These are phyloP conservation scores for Xerophyta viscosa DNA, from an alignment of 106 monocot species.

Conservation along the genomic window DNA sequence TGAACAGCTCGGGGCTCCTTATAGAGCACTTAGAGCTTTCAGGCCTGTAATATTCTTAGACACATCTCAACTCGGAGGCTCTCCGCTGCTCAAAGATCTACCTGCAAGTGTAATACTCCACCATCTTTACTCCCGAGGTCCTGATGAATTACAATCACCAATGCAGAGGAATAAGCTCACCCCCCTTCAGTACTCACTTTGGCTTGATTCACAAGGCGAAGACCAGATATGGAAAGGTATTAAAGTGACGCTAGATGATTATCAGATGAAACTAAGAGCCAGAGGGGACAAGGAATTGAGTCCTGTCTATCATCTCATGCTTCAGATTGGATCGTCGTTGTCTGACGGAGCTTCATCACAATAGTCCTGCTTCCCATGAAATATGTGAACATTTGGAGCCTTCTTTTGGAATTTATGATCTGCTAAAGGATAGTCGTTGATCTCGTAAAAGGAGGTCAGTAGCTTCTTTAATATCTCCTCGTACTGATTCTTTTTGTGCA, in stretches of 20 bases:
- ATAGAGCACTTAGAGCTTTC: slow-evolving; percentile 76
- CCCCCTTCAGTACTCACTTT: slow-evolving; percentile 68
- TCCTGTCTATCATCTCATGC: slow-evolving; percentile 77
- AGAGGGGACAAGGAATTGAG: slow-evolving; percentile 62
- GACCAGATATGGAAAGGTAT: slow-evolving; percentile 93
- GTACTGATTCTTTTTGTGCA: too few species aligned
- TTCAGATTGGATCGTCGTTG: slow-evolving; percentile 63
- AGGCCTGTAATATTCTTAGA: slow-evolving; percentile 83
- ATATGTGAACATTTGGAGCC: too few species aligned
- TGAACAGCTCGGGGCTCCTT: slow-evolving; percentile 89
- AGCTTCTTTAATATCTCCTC: too few species aligned
- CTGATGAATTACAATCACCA: slow-evolving; percentile 76
- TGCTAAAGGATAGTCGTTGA: too few species aligned
- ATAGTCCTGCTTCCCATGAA: too few species aligned
- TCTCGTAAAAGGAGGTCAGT: too few species aligned
- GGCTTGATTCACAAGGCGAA: slow-evolving; percentile 94
- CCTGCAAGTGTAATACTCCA: slow-evolving; percentile 75
- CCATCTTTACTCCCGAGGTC: slow-evolving; percentile 83
- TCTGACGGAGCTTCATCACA: slow-evolving; percentile 19
- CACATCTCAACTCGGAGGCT: slow-evolving; percentile 49
- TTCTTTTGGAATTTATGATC: too few species aligned
- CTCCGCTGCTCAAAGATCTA: slow-evolving; percentile 63
- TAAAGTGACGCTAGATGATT: slow-evolving; percentile 81
- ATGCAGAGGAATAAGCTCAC: slow-evolving; percentile 81
- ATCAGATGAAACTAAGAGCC: slow-evolving; percentile 48